These are phyloP conservation scores for Penicillium roqueforti DNA, from an alignment of 495 filamentous ascomycete species.

Conservation along the genomic window DNA sequence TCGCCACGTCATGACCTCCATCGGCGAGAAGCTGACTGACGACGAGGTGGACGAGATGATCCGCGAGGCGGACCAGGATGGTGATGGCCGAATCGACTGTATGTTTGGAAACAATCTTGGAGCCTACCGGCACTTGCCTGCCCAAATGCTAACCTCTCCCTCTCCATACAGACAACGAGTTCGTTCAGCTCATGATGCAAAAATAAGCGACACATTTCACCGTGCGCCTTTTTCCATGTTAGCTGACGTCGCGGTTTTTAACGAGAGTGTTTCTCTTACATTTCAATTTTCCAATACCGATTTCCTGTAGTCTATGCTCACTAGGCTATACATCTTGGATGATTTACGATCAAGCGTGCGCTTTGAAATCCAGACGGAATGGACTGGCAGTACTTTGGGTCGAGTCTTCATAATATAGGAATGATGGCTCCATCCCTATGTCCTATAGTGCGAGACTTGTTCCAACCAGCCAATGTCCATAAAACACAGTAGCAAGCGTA, in stretches of 20 bases:
- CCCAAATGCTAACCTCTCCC: slow-evolving; percentile 5
- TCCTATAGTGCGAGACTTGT: neutral
- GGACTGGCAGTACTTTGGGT: slow-evolving; percentile 10
- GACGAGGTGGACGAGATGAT: slow-evolving; percentile 99
- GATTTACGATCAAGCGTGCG: slow-evolving; percentile 31
- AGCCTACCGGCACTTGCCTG: neutral
- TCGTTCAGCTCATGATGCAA: slow-evolving; percentile 99
- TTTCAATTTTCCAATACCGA: slow-evolving; percentile 25
- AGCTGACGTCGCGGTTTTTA: slow-evolving; percentile 29
- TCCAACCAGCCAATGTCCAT: neutral
- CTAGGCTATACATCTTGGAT: slow-evolving; percentile 25
- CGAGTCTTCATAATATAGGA: slow-evolving; percentile 12
- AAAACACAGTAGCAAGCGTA: neutral
- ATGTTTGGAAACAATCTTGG: slow-evolving; percentile 15
- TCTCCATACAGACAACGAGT: slow-evolving; percentile 81
- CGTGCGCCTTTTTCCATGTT: slow-evolving; percentile 29
- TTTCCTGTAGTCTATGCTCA: slow-evolving; percentile 32
- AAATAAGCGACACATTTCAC: slow-evolving; percentile 59
- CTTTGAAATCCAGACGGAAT: slow-evolving; percentile 23
- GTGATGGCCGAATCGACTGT: slow-evolving; percentile 98
- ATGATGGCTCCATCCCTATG: neutral
- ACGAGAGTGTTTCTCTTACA: slow-evolving; percentile 25
- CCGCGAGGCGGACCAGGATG: slow-evolving; percentile 97
- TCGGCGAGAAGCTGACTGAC: slow-evolving; percentile 98
- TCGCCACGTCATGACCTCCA: slow-evolving; percentile 98